Evolutionary conservation across 2,329 filamentous ascomycete species (phyloP).

Genomic region (Pseudogymnoascus verrucosus): DNA sequence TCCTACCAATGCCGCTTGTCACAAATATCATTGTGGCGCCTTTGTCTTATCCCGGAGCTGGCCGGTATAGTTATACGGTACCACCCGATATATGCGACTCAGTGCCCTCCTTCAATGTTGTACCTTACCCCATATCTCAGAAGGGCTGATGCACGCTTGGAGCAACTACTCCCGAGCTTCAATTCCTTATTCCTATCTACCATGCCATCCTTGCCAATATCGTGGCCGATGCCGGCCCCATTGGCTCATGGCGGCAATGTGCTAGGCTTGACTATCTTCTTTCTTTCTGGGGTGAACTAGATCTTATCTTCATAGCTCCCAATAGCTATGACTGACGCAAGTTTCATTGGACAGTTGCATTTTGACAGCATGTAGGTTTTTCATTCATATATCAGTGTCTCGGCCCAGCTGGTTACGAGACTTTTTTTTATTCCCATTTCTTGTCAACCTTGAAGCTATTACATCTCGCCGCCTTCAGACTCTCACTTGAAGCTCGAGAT

Average conservation of each 20-base stretch:
- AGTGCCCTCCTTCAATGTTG: background rate
- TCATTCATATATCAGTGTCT: background rate
- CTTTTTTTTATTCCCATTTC: background rate
- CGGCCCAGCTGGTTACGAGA: background rate
- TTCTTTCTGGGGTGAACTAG: background rate
- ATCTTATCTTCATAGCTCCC: constrained; percentile 1
- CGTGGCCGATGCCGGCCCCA: background rate
- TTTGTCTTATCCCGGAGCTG: background rate
- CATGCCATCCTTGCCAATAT: background rate
- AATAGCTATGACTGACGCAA: background rate
- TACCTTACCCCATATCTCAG: background rate
- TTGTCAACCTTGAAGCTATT: background rate
- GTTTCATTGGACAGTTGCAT: background rate
- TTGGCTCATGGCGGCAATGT: background rate
- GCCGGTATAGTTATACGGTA: background rate
- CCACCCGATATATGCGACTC: background rate
- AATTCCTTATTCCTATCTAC: background rate
- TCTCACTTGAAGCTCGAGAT: constrained; percentile 3
- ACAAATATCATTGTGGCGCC: background rate
- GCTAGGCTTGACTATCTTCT: background rate
- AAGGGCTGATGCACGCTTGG: background rate
- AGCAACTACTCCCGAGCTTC: background rate
- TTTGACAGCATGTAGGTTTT: background rate
- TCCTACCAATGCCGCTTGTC: background rate
- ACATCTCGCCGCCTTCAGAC: background rate